A percentile compares a stretch with the other conserved stretches of the same genome.
phyloP scores from a whole-genome alignment of 2,329 filamentous ascomycete genomes.

The Ramichloridium luteum region DNA sequence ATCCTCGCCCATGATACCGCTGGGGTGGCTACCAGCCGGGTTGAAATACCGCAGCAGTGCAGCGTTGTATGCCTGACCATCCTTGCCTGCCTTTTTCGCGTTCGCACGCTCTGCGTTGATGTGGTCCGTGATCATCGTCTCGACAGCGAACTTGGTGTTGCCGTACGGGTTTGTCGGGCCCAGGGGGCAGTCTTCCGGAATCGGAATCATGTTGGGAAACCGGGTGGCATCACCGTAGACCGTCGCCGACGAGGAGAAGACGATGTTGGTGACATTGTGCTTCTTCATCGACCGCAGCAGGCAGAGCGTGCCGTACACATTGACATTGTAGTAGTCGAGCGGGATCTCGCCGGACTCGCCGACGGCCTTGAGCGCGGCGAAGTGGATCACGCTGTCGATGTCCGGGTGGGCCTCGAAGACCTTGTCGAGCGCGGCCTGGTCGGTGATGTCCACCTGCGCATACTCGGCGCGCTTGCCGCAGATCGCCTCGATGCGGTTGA shows the following conservation, averaged over 20 bases:
- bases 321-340: constrained; percentile 95
- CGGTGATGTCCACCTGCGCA: constrained; percentile 76
- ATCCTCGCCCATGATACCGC: constrained; percentile 95
- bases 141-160: constrained; percentile 86
- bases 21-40: constrained; percentile 86
- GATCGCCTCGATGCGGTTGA: constrained; percentile 93
- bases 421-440: constrained; percentile 69
- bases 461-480: constrained; percentile 77
- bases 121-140: constrained; percentile 82
- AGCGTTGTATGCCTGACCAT: constrained; percentile 75
- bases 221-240: constrained; percentile 97
- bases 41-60: constrained; percentile 96
- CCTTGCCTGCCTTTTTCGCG: constrained; percentile 65
- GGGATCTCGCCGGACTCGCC: constrained; percentile 90
- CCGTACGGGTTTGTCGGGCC: constrained; percentile 97
- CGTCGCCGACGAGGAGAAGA: constrained; percentile 96
- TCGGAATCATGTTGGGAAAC: constrained; percentile 96
- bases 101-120: constrained; percentile 78
- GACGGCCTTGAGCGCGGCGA: constrained; percentile 95
- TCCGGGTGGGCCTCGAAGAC: constrained; percentile 81
- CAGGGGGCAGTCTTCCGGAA: constrained; percentile 91
- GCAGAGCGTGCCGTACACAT: constrained; percentile 82
- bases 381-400: constrained; percentile 98
- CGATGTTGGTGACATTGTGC: constrained; percentile 89
- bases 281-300: constrained; percentile 78